Evolutionary conservation across 176 grass and related monocot genomes (phyloP).

Genomic region (bread wheat (Triticum aestivum)): DNA sequence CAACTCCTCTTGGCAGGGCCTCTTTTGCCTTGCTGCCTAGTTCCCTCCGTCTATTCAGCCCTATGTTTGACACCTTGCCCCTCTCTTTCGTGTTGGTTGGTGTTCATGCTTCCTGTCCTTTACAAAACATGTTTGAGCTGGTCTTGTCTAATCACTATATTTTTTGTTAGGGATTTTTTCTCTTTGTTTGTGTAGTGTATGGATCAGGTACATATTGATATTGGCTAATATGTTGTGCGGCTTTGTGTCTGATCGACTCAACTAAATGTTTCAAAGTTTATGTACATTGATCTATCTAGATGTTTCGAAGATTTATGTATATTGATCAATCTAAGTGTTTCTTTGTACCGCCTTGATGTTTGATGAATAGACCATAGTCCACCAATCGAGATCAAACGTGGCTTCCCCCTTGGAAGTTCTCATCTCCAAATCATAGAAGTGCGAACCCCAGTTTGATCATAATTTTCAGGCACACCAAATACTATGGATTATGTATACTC

Average conservation of each 20-base stretch:
- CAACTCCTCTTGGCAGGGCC: neutral
- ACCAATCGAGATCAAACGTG: neutral
- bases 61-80: constrained; percentile 38
- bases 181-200: neutral
- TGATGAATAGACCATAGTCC: neutral
- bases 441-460: neutral
- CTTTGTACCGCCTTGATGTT: too few species aligned
- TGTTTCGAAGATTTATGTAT: neutral
- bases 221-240: neutral
- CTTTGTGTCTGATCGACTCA: too few species aligned
- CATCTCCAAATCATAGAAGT: neutral
- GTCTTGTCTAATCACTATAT: neutral
- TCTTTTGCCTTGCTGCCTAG: neutral
- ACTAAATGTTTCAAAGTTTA: neutral
- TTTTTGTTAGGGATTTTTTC: neutral
- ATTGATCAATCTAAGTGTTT: neutral
- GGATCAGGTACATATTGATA: neutral
- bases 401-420: neutral
- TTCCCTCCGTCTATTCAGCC: constrained; percentile 19
- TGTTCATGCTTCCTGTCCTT: neutral
- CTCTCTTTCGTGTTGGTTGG: neutral
- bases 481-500: too few species aligned
- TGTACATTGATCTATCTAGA: neutral
- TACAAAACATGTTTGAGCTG: constrained; percentile 6
- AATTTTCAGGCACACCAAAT: neutral